These are phyloP conservation scores for Dactylis glomerata DNA, from an alignment of 176 grass and related monocot genomes.

Conservation along the genomic window DNA sequence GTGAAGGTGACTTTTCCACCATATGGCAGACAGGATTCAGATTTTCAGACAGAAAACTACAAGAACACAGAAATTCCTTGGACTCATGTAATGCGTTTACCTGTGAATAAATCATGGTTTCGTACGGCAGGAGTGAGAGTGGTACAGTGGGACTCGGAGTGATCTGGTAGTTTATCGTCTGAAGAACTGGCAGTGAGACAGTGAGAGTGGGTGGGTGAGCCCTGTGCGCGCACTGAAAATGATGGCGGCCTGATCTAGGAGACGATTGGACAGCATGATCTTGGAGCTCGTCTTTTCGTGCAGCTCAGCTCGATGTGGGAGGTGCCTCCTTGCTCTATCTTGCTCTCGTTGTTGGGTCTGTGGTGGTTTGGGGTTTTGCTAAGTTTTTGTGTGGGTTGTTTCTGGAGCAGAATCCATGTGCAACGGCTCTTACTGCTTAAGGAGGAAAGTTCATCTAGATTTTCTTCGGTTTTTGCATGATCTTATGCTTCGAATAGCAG, in stretches of 20 bases:
- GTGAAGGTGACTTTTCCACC: slow-evolving; percentile 20
- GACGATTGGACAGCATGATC: background rate
- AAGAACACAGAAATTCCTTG: slow-evolving; percentile 10
- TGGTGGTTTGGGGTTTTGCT: background rate
- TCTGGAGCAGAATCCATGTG: background rate
- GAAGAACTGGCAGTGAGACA: background rate
- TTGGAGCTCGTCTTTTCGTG: background rate
- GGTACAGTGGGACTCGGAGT: background rate
- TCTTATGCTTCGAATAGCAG: no score
- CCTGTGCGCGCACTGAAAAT: slow-evolving; percentile 26
- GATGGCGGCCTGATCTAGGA: background rate
- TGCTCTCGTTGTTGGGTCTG: no score
- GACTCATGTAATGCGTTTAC: background rate
- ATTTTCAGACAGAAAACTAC: background rate
- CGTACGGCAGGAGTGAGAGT: background rate
- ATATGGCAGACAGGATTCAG: slow-evolving; percentile 41
- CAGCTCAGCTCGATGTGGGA: slow-evolving; percentile 9
- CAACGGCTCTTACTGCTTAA: background rate
- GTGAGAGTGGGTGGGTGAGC: background rate
- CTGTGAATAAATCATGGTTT: background rate
- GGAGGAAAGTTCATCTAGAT: background rate
- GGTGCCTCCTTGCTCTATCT: background rate
- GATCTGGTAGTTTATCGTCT: slow-evolving; percentile 7
- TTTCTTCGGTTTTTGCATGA: background rate
- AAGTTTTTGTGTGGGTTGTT: background rate